A percentile compares a stretch with the other conserved stretches of the same genome.
phyloP scores from a whole-genome alignment of 1,284 basidiomycete genomes.

The Sporisorium sorghi region DNA sequence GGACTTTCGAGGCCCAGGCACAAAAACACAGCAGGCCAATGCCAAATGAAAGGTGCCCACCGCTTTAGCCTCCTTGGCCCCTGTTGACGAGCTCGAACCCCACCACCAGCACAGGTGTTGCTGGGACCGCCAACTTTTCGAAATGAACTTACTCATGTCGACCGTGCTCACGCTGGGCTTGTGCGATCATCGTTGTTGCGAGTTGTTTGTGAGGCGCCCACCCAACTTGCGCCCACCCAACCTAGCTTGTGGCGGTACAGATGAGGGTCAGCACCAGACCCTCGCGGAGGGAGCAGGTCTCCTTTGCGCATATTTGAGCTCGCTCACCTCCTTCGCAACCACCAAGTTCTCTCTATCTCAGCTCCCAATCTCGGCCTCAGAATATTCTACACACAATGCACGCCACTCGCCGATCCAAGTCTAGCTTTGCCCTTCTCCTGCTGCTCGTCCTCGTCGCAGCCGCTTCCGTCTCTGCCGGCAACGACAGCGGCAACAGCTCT shows the following conservation, averaged over 20 bases:
- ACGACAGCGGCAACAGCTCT: not conserved
- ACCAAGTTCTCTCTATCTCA: not conserved
- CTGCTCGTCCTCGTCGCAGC: constrained; percentile 13
- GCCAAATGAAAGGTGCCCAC: not conserved
- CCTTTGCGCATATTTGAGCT: not conserved
- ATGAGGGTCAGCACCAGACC: not conserved
- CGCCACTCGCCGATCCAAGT: not conserved
- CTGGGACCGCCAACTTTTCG: not conserved
- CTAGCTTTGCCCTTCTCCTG: constrained; percentile 7
- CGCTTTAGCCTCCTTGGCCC: not conserved
- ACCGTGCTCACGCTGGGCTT: not conserved
- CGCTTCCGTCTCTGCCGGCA: constrained; percentile 7
- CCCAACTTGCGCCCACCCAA: constrained; percentile 5
- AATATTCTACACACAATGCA: not conserved
- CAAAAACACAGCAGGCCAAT: too few relatives aligned
- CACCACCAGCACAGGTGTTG: not conserved
- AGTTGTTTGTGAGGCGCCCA: not conserved
- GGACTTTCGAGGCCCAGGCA: too few relatives aligned
- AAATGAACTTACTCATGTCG: constrained; percentile 9
- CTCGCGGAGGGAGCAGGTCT: not conserved
- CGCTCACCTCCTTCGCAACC: not conserved
- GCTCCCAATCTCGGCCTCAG: not conserved
- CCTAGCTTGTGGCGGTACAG: not conserved
- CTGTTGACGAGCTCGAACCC: constrained; percentile 4
- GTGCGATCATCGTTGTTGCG: not conserved